Conservation (phyloP, 2,329 filamentous ascomycete genomes). For the Monosporascus sp. region DNA sequence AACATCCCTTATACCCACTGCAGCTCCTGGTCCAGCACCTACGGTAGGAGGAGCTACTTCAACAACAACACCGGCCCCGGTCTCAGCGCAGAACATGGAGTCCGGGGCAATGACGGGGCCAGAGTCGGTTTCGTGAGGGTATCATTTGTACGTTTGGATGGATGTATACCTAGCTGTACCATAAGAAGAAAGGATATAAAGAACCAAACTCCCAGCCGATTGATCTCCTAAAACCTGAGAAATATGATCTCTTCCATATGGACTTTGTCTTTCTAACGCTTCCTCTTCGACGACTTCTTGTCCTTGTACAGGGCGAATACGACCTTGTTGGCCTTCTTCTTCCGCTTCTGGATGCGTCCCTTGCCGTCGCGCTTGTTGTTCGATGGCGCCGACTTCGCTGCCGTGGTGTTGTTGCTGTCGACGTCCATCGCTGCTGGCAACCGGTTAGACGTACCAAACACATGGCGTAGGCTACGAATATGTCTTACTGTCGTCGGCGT, state of each 20-base stretch:
- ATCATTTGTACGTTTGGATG: conserved; percentile 18
- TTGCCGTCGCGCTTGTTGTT: conserved; percentile 34
- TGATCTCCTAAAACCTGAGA: conserved; percentile 1
- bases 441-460: conserved; percentile 7
- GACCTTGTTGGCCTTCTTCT: conserved; percentile 47
- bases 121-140: conserved; percentile 14
- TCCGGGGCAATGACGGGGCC: conserved; percentile 5
- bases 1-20: background rate
- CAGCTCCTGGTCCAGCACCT: background rate
- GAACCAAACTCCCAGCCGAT: conserved; percentile 21
- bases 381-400: conserved; percentile 23
- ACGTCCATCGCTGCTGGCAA: conserved; percentile 50
- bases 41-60: conserved; percentile 6
- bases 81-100: background rate
- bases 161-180: conserved; percentile 15
- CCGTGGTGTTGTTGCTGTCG: conserved; percentile 33
- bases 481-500: conserved; percentile 26
- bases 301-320: conserved; percentile 57
- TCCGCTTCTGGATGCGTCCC: conserved; percentile 54
- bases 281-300: conserved; percentile 39
- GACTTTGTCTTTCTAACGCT: conserved; percentile 12
- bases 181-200: conserved; percentile 13
- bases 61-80: conserved; percentile 3
- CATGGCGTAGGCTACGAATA: conserved; percentile 13
- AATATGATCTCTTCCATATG: conserved; percentile 17